Evolutionary conservation across 305 asterid species (phyloP).

Genomic region (Solanum hybrid): DNA sequence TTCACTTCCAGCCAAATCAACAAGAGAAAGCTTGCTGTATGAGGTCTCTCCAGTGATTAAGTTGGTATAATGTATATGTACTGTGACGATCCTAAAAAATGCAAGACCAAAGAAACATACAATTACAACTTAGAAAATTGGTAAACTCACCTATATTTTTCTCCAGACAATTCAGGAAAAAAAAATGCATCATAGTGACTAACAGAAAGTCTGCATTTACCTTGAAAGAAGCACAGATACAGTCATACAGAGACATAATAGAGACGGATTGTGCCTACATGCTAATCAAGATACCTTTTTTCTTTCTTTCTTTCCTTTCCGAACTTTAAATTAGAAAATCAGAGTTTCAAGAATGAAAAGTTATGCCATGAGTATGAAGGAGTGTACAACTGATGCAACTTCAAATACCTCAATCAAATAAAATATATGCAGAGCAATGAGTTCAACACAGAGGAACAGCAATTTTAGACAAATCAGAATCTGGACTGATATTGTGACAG

Average conservation of each 20-base stretch:
- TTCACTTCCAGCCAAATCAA: conserved; percentile 97
- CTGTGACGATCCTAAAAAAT: conserved; percentile 66
- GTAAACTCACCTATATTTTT: background rate
- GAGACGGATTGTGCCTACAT: background rate
- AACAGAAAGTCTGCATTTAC: background rate
- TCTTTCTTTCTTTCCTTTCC: background rate
- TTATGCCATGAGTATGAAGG: background rate
- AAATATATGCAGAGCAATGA: background rate
- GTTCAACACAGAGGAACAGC: background rate
- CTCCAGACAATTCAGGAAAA: background rate
- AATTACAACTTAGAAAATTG: background rate
- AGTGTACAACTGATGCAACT: background rate
- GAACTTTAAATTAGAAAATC: background rate
- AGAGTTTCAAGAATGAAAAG: background rate
- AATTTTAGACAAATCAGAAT: background rate
- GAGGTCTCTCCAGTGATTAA: conserved; percentile 78
- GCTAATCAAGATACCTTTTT: background rate
- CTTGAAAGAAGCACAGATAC: background rate
- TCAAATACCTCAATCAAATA: background rate
- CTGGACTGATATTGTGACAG: background rate
- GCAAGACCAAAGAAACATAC: conserved; percentile 11
- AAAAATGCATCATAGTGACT: background rate
- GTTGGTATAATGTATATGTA: conserved; percentile 79
- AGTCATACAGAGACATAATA: background rate
- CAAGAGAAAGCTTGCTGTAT: conserved; percentile 87